A percentile compares a stretch with the other conserved stretches of the same genome.
These are phyloP conservation scores for Platanthera guangdongensis DNA, from an alignment of 106 monocot genomes.

Conservation along the genomic window DNA sequence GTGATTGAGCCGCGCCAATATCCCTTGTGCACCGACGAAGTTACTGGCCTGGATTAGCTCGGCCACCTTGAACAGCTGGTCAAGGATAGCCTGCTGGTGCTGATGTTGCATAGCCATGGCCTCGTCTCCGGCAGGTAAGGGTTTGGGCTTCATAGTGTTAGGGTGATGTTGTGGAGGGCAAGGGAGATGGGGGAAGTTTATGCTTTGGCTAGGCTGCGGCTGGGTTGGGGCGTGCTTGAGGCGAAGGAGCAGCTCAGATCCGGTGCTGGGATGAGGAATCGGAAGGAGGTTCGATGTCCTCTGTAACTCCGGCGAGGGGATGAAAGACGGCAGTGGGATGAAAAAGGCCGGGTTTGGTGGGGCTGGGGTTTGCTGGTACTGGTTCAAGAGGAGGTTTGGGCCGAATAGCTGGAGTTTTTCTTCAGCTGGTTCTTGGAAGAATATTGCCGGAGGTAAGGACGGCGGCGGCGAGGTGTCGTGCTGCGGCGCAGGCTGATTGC, in stretches of 20 bases:
- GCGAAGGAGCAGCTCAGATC: slow-evolving; percentile 22
- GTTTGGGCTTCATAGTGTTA: slow-evolving; percentile 19
- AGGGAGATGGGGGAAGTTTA: slow-evolving; percentile 1
- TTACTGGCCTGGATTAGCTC: slow-evolving; percentile 74
- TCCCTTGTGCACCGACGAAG: slow-evolving; percentile 68
- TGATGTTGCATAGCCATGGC: slow-evolving; percentile 8
- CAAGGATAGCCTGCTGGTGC: slow-evolving; percentile 38
- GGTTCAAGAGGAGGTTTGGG: slow-evolving; percentile 14
- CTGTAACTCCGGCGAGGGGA: slow-evolving; percentile 1
- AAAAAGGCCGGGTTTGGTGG: slow-evolving; percentile 28
- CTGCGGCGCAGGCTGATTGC: not conserved
- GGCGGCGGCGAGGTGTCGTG: slow-evolving; percentile 2
- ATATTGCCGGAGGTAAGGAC: slow-evolving; percentile 16
- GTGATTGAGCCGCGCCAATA: slow-evolving; percentile 99
- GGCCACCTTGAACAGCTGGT: slow-evolving; percentile 78
- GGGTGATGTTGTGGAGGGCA: slow-evolving; percentile 16
- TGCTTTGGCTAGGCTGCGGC: not conserved
- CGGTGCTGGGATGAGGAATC: slow-evolving; percentile 10
- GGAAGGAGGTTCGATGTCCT: slow-evolving; percentile 13
- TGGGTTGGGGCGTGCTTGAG: slow-evolving; percentile 15
- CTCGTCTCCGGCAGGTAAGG: not conserved
- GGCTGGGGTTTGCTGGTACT: slow-evolving; percentile 4
- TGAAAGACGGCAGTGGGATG: slow-evolving; percentile 18
- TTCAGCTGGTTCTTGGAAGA: slow-evolving; percentile 31
- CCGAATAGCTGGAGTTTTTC: slow-evolving; percentile 28